Percentiles rank a stretch among this genome's conserved stretches.
Evolutionary conservation across 352 stramenopile genomes (phyloP).

Genomic region (Pythium brachiatum): DNA sequence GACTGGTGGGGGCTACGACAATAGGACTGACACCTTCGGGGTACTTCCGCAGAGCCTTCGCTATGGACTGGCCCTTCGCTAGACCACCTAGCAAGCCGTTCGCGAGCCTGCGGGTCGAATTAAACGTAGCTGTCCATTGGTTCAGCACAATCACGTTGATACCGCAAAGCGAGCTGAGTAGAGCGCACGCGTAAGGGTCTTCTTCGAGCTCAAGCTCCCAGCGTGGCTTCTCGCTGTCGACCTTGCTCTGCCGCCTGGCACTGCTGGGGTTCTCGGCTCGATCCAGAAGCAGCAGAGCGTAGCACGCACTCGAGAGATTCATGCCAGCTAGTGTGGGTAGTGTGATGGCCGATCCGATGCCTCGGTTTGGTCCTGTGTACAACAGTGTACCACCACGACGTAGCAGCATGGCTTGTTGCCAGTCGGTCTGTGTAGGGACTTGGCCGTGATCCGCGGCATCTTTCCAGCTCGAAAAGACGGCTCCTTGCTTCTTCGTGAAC

Average conservation of each 20-base stretch:
- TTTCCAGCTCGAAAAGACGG: constrained; percentile 46
- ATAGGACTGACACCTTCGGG: constrained; percentile 33
- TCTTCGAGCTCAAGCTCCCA: constrained; percentile 62
- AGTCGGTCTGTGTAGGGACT: constrained; percentile 61
- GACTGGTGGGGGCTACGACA: not conserved
- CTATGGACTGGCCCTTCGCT: constrained; percentile 50
- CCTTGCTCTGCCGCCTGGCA: constrained; percentile 79
- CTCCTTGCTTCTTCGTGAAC: constrained; percentile 30
- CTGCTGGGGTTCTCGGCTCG: constrained; percentile 78
- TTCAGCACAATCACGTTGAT: constrained; percentile 77
- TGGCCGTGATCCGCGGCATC: constrained; percentile 58
- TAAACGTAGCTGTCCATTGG: constrained; percentile 79
- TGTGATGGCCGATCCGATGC: constrained; percentile 48
- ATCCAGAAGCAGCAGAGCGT: constrained; percentile 71
- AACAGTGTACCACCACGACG: constrained; percentile 57
- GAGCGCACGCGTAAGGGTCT: constrained; percentile 53
- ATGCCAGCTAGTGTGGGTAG: constrained; percentile 57
- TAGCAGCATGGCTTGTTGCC: constrained; percentile 59
- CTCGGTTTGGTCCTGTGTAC: constrained; percentile 71
- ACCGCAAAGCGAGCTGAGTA: constrained; percentile 76
- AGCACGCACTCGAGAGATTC: constrained; percentile 58
- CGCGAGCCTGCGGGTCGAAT: constrained; percentile 64
- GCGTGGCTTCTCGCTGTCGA: constrained; percentile 73
- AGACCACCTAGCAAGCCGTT: constrained; percentile 46
- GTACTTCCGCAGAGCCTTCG: constrained; percentile 59